Evolutionary conservation across 352 stramenopile genomes (phyloP).

Genomic region (Peronospora tabacina): DNA sequence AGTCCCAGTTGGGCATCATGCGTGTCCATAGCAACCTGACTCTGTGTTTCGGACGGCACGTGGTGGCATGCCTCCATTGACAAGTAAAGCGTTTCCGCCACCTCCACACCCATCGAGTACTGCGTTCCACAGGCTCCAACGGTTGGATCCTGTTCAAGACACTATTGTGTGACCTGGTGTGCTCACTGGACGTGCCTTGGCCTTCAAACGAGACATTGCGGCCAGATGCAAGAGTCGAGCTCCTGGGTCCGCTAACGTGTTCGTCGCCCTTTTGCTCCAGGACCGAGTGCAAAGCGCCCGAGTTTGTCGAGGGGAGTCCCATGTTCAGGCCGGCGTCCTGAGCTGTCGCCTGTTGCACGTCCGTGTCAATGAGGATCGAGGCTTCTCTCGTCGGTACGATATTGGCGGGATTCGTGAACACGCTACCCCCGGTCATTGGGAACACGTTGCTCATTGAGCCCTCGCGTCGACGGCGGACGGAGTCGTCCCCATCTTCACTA

Average conservation of each 20-base stretch:
- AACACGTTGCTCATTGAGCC: conserved; percentile 65
- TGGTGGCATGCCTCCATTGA: conserved; percentile 11
- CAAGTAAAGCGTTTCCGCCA: conserved; percentile 23
- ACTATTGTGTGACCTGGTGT: conserved; percentile 21
- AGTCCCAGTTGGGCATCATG: conserved; percentile 66
- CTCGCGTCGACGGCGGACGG: conserved; percentile 9
- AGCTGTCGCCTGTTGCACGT: conserved; percentile 35
- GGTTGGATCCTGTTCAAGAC: conserved; percentile 25
- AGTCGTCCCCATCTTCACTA: conserved; percentile 9
- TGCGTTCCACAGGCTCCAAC: conserved; percentile 20
- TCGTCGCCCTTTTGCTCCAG: conserved; percentile 27
- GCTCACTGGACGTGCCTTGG: conserved; percentile 29
- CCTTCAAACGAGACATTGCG: conserved; percentile 22
- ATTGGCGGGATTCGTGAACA: conserved; percentile 70
- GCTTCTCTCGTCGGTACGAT: conserved; percentile 65
- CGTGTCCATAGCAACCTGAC: conserved; percentile 43
- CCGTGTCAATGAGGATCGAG: conserved; percentile 67
- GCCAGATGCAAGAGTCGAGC: conserved; percentile 16
- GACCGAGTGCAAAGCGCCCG: conserved; percentile 25
- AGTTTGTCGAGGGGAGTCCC: conserved; percentile 11
- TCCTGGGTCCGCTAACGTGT: conserved; percentile 13
- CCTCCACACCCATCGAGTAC: conserved; percentile 15
- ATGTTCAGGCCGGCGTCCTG: conserved; percentile 19
- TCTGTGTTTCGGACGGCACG: conserved; percentile 20
- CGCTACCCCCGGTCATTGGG: conserved; percentile 41